Conservation (phyloP, 2,329 filamentous ascomycete genomes). For the Penicillium capsulatum region DNA sequence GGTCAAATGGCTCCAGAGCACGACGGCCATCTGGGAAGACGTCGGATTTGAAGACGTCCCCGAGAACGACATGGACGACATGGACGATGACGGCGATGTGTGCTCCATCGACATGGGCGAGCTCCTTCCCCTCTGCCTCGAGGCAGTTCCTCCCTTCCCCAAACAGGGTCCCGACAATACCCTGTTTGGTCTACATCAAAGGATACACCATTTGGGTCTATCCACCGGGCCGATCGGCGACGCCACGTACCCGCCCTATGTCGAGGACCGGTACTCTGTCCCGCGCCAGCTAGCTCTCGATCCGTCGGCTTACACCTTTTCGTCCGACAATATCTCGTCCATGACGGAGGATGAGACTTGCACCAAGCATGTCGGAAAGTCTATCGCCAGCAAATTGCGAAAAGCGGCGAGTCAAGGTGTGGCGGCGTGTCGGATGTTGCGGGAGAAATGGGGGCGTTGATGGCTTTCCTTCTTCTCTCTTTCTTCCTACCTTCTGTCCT, state of each 20-base stretch:
- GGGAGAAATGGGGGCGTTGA: conserved; percentile 1
- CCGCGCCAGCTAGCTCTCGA: conserved; percentile 1
- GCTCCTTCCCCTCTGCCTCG: conserved; percentile 3
- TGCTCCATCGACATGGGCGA: not conserved
- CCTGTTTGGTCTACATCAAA: conserved; percentile 5
- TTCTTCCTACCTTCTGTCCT: not conserved
- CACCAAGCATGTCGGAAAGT: not conserved
- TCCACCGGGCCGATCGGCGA: not conserved
- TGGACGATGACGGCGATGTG: not conserved
- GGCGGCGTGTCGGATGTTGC: conserved; percentile 1
- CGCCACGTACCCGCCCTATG: not conserved
- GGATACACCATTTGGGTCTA: not conserved
- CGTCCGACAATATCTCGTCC: not conserved
- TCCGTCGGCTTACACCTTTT: conserved; percentile 2
- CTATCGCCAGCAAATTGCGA: conserved; percentile 1
- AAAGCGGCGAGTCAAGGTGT: not conserved
- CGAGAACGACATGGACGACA: conserved; percentile 1
- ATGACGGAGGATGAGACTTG: not conserved
- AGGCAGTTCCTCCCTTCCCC: conserved; percentile 8
- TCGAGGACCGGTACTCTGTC: not conserved
- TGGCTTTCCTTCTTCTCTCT: not conserved
- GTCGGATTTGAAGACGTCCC: conserved; percentile 2
- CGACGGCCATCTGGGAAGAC: not conserved
- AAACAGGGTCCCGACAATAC: not conserved
- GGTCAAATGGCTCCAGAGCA: not conserved